Conservation (phyloP, 257 asterid species). For the Solanum chilense region DNA sequence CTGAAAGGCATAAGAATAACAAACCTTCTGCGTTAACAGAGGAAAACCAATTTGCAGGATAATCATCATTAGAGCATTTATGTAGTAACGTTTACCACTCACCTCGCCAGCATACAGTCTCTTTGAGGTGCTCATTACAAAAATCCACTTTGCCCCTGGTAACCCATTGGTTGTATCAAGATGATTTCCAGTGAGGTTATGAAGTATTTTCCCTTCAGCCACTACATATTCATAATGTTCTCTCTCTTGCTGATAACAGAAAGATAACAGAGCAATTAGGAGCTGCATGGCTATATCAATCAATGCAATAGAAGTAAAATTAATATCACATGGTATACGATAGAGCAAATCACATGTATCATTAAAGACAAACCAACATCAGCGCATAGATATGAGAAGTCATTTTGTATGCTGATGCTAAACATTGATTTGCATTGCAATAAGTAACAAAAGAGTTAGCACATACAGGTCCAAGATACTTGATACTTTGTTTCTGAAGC, state of each 20-base stretch:
- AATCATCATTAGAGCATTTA: neutral
- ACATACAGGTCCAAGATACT: slow-evolving; percentile 94
- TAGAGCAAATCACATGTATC: neutral
- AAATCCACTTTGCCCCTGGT: slow-evolving; percentile 69
- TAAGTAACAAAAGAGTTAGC: neutral
- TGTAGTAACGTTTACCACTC: slow-evolving; percentile 4
- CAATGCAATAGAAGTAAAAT: neutral
- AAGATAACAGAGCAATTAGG: neutral
- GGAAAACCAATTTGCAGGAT: neutral
- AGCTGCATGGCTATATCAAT: neutral
- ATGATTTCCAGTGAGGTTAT: slow-evolving; percentile 34
- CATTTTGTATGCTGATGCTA: neutral
- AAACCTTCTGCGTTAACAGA: neutral
- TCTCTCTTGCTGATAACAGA: slow-evolving; percentile 68
- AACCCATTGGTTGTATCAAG: slow-evolving; percentile 49
- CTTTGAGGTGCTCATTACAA: slow-evolving; percentile 89
- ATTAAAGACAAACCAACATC: neutral
- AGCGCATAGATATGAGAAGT: neutral
- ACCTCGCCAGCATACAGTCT: slow-evolving; percentile 78
- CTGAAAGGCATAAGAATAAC: slow-evolving; percentile 26
- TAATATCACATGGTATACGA: neutral
- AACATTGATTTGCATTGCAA: neutral
- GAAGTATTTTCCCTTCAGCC: slow-evolving; percentile 49
- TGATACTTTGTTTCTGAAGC: slow-evolving; percentile 83
- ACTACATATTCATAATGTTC: slow-evolving; percentile 54